Conservation (phyloP, 2,329 filamentous ascomycete species). For the Botryotinia narcissicola region DNA sequence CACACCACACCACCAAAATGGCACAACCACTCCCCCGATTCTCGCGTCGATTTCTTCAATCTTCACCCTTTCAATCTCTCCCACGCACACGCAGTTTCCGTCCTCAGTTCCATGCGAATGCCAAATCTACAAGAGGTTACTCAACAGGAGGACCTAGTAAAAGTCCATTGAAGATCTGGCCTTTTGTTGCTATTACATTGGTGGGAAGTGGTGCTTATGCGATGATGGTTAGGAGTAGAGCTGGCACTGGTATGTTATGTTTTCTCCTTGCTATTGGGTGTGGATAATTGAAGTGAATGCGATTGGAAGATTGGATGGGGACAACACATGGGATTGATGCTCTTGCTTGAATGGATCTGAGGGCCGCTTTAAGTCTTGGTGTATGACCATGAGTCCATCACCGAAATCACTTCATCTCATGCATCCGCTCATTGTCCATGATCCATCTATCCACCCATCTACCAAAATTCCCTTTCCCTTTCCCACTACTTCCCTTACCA, state of each 20-base stretch:
- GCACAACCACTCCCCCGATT: conserved; percentile 31
- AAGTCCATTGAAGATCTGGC: conserved; percentile 41
- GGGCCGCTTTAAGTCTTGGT: conserved; percentile 33
- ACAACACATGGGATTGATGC: neutral
- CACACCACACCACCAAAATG: conserved; percentile 25
- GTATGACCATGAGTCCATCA: no score
- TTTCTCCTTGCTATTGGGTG: neutral
- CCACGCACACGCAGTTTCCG: conserved; percentile 27
- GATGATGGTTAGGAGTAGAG: conserved; percentile 49
- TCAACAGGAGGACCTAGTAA: conserved; percentile 36
- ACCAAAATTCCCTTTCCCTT: conserved; percentile 8
- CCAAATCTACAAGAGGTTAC: conserved; percentile 28
- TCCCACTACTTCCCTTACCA: neutral
- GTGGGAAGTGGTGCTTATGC: conserved; percentile 50
- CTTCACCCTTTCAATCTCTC: conserved; percentile 25
- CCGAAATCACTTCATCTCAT: neutral
- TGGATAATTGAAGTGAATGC: neutral
- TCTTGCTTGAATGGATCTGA: conserved; percentile 21
- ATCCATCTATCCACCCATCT: conserved; percentile 1
- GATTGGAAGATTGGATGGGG: neutral
- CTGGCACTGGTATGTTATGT: conserved; percentile 35
- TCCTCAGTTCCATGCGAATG: conserved; percentile 23
- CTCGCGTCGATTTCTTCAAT: conserved; percentile 33
- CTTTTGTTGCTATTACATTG: conserved; percentile 44
- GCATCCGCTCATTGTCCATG: neutral